Conservation (phyloP, 2,329 filamentous ascomycete genomes). For the Cryphonectria japonica region DNA sequence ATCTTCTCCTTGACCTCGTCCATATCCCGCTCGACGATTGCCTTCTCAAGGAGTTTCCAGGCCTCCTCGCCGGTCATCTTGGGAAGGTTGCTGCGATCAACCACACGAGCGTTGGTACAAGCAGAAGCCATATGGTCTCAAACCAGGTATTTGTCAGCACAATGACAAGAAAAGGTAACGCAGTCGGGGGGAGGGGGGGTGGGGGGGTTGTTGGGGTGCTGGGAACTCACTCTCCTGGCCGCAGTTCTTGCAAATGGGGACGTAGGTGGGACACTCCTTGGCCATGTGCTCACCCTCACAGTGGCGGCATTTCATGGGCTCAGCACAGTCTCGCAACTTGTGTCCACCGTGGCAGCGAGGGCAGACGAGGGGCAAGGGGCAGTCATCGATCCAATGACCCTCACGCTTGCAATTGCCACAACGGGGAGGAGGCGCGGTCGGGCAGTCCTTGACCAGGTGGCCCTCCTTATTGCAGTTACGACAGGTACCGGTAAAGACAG, state of each 20-base stretch:
- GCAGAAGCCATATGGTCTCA: constrained; percentile 58
- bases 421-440: constrained; percentile 37
- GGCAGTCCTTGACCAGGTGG: constrained; percentile 59
- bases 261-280: constrained; percentile 54
- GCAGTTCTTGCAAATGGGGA: constrained; percentile 65
- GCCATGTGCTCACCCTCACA: constrained; percentile 59
- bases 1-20: constrained; percentile 65
- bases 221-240: constrained; percentile 56
- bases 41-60: constrained; percentile 59
- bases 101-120: constrained; percentile 63
- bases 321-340: constrained; percentile 57
- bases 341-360: constrained; percentile 54
- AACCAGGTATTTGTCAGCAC: constrained; percentile 21
- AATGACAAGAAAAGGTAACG: not conserved
- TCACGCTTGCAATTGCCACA: constrained; percentile 51
- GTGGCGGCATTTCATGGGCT: constrained; percentile 37
- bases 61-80: constrained; percentile 58
- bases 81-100: constrained; percentile 57
- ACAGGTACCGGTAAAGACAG: constrained; percentile 41
- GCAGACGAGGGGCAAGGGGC: constrained; percentile 52
- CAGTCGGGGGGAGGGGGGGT: not conserved
- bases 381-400: constrained; percentile 63
- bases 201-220: not conserved
- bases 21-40: constrained; percentile 58
- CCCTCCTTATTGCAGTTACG: constrained; percentile 52